phyloP scores from a whole-genome alignment of 768 basidiomycete species.

The Tulasnella sp. region DNA sequence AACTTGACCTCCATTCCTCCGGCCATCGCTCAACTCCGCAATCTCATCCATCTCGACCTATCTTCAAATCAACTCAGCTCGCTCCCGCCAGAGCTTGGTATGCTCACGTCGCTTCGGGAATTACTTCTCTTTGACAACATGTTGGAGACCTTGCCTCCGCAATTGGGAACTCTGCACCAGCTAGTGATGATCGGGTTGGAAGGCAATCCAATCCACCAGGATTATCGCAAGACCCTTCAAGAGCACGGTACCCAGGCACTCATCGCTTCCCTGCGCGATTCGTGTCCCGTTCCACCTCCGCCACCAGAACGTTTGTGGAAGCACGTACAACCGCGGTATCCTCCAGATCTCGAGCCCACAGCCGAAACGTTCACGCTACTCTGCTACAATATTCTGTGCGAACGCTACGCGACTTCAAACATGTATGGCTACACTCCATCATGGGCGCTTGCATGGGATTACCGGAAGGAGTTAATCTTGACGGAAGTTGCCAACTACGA shows the following conservation, averaged over 20 bases:
- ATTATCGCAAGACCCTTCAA: slow-evolving; percentile 72
- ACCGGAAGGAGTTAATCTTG: slow-evolving; percentile 80
- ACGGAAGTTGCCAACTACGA: slow-evolving; percentile 73
- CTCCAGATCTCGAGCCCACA: slow-evolving; percentile 45
- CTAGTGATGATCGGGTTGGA: slow-evolving; percentile 90
- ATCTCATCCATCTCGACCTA: slow-evolving; percentile 83
- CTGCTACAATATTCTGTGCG: slow-evolving; percentile 92
- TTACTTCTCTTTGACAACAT: slow-evolving; percentile 94
- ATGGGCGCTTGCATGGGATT: slow-evolving; percentile 96
- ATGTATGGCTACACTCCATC: slow-evolving; percentile 94
- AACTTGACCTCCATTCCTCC: slow-evolving; percentile 67
- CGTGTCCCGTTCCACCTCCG: slow-evolving; percentile 69
- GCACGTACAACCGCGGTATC: slow-evolving; percentile 51
- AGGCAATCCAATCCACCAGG: slow-evolving; percentile 85
- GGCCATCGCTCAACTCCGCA: slow-evolving; percentile 72
- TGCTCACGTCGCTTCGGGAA: slow-evolving; percentile 84
- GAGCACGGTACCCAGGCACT: slow-evolving; percentile 91
- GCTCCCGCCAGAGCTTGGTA: slow-evolving; percentile 81
- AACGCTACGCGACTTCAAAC: slow-evolving; percentile 76
- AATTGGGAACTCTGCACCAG: slow-evolving; percentile 85
- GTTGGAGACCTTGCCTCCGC: slow-evolving; percentile 71
- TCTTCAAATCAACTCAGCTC: slow-evolving; percentile 76
- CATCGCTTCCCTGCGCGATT: slow-evolving; percentile 86
- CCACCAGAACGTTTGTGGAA: slow-evolving; percentile 81
- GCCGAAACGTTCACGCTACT: slow-evolving; percentile 73